These are phyloP conservation scores for Trichoderma lentiforme DNA, from an alignment of 2,329 filamentous ascomycete genomes.

Conservation along the genomic window DNA sequence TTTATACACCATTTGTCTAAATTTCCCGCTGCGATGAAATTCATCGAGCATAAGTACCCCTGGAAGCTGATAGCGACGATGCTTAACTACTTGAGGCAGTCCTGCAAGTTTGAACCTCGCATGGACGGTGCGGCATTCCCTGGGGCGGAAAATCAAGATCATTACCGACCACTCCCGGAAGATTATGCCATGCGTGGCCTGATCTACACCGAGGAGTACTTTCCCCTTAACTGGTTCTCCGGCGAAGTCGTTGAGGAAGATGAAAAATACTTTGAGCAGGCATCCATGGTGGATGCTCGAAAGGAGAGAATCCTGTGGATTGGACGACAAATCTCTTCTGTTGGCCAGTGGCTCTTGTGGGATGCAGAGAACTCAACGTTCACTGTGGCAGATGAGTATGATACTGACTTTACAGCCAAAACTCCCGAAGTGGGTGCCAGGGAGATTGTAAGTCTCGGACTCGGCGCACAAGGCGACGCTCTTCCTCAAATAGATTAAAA, in stretches of 20 bases:
- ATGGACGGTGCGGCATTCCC: conserved; percentile 48
- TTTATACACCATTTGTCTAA: conserved; percentile 51
- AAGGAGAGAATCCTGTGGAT: conserved; percentile 59
- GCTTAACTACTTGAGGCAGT: conserved; percentile 37
- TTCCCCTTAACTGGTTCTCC: conserved; percentile 56
- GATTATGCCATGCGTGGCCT: conserved; percentile 66
- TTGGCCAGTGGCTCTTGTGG: conserved; percentile 46
- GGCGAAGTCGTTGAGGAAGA: conserved; percentile 62
- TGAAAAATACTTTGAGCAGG: conserved; percentile 60
- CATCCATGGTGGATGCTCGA: conserved; percentile 56
- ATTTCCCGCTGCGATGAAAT: conserved; percentile 40
- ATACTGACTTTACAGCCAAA: conserved; percentile 29
- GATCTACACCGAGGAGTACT: conserved; percentile 57
- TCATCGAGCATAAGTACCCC: conserved; percentile 45
- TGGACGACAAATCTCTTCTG: conserved; percentile 45
- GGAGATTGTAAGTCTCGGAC: background rate
- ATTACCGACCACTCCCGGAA: conserved; percentile 60
- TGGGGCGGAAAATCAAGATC: conserved; percentile 38
- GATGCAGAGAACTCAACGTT: conserved; percentile 39
- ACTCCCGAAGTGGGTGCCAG: background rate
- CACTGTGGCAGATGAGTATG: conserved; percentile 35
- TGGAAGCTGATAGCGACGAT: conserved; percentile 46
- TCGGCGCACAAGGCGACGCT: too few species aligned
- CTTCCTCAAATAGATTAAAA: too few species aligned
- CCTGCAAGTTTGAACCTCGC: conserved; percentile 29